These are phyloP conservation scores for Solanum dulcamara DNA, from an alignment of 257 asterid genomes.

Conservation along the genomic window DNA sequence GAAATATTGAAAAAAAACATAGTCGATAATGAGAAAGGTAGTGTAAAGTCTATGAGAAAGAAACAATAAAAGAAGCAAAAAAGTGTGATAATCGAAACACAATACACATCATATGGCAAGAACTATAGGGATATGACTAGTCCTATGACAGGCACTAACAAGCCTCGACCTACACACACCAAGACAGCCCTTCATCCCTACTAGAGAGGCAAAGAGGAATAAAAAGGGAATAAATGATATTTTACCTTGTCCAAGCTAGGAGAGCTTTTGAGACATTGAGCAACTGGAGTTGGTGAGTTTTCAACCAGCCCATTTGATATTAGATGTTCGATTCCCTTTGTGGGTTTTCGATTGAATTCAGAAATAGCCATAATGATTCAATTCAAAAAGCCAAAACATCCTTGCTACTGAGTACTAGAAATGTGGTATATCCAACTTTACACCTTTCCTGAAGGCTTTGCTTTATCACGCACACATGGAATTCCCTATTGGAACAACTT, in stretches of 20 bases:
- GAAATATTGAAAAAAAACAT: too few species aligned
- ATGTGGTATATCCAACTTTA: not conserved
- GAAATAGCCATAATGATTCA: not conserved
- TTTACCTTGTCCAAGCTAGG: constrained; percentile 85
- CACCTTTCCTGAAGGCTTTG: not conserved
- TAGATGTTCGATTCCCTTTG: constrained; percentile 61
- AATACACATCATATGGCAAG: too few species aligned
- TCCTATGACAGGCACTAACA: too few species aligned
- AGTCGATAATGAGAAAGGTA: too few species aligned
- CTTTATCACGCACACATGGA: not conserved
- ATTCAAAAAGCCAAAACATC: not conserved
- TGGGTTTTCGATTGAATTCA: constrained; percentile 38
- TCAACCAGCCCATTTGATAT: constrained; percentile 80
- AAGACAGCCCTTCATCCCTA: too few species aligned
- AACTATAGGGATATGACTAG: too few species aligned
- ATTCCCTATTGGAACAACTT: not conserved
- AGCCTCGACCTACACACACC: too few species aligned
- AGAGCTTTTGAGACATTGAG: constrained; percentile 75
- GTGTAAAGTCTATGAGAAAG: too few species aligned
- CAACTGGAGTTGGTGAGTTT: constrained; percentile 72
- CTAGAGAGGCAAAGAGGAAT: not conserved
- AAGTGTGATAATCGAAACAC: too few species aligned
- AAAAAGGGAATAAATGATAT: not conserved
- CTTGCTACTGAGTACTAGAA: not conserved
- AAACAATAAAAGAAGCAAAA: too few species aligned